Evolutionary conservation across 2,329 filamentous ascomycete species (phyloP).

Genomic region (Penicillium glabrum): DNA sequence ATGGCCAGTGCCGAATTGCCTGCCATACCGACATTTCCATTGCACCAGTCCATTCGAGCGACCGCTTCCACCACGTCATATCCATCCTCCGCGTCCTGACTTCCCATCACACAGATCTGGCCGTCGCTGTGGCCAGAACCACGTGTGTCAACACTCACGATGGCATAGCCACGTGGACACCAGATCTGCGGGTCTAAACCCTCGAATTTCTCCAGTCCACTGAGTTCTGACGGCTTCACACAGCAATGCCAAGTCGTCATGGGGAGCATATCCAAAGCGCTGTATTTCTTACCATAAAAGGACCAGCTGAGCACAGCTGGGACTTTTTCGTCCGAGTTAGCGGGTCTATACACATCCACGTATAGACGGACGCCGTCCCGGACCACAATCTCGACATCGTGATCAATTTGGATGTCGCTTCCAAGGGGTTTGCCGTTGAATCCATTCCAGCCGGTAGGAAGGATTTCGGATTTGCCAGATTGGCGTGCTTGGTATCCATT

Average conservation of each 20-base stretch:
- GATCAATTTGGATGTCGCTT: conserved; percentile 44
- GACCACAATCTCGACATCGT: conserved; percentile 46
- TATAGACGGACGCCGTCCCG: conserved; percentile 46
- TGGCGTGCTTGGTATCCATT: conserved; percentile 45
- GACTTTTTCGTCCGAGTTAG: conserved; percentile 31
- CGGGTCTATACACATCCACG: conserved; percentile 47
- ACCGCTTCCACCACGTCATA: conserved; percentile 48
- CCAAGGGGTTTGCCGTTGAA: conserved; percentile 37
- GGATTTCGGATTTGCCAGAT: conserved; percentile 40
- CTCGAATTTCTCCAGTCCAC: conserved; percentile 43
- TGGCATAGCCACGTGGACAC: conserved; percentile 34
- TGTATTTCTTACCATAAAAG: conserved; percentile 48
- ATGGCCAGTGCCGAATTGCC: conserved; percentile 47
- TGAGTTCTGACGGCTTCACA: conserved; percentile 26
- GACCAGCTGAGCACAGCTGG: conserved; percentile 48
- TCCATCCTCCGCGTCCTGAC: conserved; percentile 37
- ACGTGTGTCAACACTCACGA: conserved; percentile 36
- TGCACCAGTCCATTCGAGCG: conserved; percentile 46
- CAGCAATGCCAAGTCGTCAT: conserved; percentile 42
- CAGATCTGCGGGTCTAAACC: conserved; percentile 40
- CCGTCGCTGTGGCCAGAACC: conserved; percentile 37
- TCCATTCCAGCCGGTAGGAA: conserved; percentile 40
- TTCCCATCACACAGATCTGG: conserved; percentile 38
- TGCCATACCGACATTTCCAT: conserved; percentile 44
- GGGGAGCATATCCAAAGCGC: conserved; percentile 39